phyloP scores from a whole-genome alignment of 768 basidiomycete genomes.

The Rubroboletus pulcherrimus region DNA sequence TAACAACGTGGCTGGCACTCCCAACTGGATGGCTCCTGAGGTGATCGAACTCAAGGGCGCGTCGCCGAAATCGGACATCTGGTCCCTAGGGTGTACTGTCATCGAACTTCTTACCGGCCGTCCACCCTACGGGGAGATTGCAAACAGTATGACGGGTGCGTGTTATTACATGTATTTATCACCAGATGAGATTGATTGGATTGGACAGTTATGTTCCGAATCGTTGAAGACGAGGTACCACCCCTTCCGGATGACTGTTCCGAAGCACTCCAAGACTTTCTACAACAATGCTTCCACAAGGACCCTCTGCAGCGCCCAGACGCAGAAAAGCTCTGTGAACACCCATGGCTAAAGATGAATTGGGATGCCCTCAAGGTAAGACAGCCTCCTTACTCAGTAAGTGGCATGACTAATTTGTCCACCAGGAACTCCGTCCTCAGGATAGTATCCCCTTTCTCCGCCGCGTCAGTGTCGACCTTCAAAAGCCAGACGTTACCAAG shows the following conservation, averaged over 20 bases:
- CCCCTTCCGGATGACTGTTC: slow-evolving; percentile 82
- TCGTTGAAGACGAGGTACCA: slow-evolving; percentile 90
- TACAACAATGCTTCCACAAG: slow-evolving; percentile 87
- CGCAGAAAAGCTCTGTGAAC: slow-evolving; percentile 83
- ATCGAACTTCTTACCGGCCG: slow-evolving; percentile 90
- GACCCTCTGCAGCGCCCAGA: slow-evolving; percentile 78
- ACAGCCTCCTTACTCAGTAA: background rate
- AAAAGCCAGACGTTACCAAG: slow-evolving; percentile 63
- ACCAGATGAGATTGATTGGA: background rate
- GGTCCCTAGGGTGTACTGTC: slow-evolving; percentile 94
- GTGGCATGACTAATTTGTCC: background rate
- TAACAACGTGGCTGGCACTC: slow-evolving; percentile 88
- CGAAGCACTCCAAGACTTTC: slow-evolving; percentile 71
- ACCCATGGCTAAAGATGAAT: slow-evolving; percentile 82
- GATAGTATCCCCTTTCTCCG: slow-evolving; percentile 95
- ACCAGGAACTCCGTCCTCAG: slow-evolving; percentile 78
- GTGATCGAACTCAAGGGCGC: slow-evolving; percentile 95
- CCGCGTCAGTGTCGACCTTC: slow-evolving; percentile 82
- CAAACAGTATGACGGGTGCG: slow-evolving; percentile 87
- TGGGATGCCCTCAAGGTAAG: slow-evolving; percentile 77
- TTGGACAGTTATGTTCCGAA: slow-evolving; percentile 86
- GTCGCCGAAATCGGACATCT: slow-evolving; percentile 89
- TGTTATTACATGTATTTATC: slow-evolving; percentile 1
- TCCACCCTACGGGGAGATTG: slow-evolving; percentile 88
- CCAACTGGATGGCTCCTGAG: slow-evolving; percentile 99